Evolutionary conservation across 176 grass and related monocot species (phyloP).

Genomic region (Avena sativa): DNA sequence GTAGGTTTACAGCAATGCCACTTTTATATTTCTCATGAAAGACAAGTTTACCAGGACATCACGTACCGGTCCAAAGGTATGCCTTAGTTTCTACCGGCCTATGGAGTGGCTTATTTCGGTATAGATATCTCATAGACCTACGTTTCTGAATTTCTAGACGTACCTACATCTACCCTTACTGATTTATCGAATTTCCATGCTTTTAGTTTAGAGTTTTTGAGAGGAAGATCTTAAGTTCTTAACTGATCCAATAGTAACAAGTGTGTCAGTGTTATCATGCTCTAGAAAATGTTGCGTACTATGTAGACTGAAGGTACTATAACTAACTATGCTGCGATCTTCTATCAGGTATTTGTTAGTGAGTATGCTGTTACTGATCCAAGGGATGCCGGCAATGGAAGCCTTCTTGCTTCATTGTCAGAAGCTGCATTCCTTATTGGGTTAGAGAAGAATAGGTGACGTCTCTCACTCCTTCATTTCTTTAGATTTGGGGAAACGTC

Average conservation of each 20-base stretch:
- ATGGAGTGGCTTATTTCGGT: not conserved
- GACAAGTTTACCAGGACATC: conserved; percentile 50
- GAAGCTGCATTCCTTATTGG: conserved; percentile 88
- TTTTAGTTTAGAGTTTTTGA: not conserved
- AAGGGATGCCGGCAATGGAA: conserved; percentile 67
- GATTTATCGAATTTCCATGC: not conserved
- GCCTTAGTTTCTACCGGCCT: not conserved
- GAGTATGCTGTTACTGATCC: conserved; percentile 68
- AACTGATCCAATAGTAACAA: not conserved
- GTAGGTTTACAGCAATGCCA: conserved; percentile 63
- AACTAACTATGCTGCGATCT: not conserved
- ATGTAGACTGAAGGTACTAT: not conserved
- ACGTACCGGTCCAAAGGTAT: conserved; percentile 73
- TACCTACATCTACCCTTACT: not conserved
- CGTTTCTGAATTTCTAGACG: not conserved
- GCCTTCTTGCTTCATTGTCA: conserved; percentile 72
- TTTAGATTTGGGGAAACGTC: not conserved
- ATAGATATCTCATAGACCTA: too few relatives aligned
- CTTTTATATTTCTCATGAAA: conserved; percentile 54
- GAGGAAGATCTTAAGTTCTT: not conserved
- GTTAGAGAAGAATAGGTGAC: conserved; percentile 76
- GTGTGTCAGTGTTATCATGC: not conserved
- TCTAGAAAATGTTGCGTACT: not conserved
- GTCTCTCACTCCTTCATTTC: not conserved
- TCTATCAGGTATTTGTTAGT: conserved; percentile 62